Conservation (phyloP, 2,329 filamentous ascomycete species). For the Hypoxylon sp. region DNA sequence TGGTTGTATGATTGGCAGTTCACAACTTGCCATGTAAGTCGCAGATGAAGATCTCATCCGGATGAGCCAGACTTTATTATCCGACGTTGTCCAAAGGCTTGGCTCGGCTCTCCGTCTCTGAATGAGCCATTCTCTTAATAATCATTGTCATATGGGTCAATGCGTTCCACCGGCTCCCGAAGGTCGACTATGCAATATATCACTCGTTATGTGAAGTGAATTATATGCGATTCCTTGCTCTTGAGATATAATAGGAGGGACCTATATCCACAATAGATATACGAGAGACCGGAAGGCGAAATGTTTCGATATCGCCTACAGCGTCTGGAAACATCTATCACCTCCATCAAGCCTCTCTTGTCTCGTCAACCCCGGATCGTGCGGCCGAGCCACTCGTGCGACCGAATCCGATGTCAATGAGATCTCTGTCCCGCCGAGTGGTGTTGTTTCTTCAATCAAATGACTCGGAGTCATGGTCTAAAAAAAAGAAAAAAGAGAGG, state of each 20-base stretch:
- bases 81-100: slow-evolving; percentile 8
- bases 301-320: slow-evolving; percentile 1
- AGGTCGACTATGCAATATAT: slow-evolving; percentile 16
- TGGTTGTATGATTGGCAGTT: slow-evolving; percentile 29
- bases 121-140: not conserved
- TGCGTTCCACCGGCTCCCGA: slow-evolving; percentile 14
- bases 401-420: slow-evolving; percentile 18
- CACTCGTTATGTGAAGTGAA: slow-evolving; percentile 5
- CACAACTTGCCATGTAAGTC: slow-evolving; percentile 17
- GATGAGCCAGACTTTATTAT: slow-evolving; percentile 19
- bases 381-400: slow-evolving; percentile 20
- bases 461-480: slow-evolving; percentile 9
- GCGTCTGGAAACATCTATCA: slow-evolving; percentile 13
- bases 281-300: not conserved
- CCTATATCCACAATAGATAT: not conserved
- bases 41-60: slow-evolving; percentile 20
- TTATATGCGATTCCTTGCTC: not conserved
- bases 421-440: slow-evolving; percentile 25
- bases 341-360: slow-evolving; percentile 8
- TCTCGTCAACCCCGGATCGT: slow-evolving; percentile 18
- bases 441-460: slow-evolving; percentile 29
- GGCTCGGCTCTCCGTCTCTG: slow-evolving; percentile 7
- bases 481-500: slow-evolving; percentile 37
- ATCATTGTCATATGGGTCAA: slow-evolving; percentile 13
- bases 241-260: not conserved